A percentile compares a stretch with the other conserved stretches of the same genome.
Evolutionary conservation across 257 asterid species (phyloP).

Genomic region (Galeopsis tetrahit): DNA sequence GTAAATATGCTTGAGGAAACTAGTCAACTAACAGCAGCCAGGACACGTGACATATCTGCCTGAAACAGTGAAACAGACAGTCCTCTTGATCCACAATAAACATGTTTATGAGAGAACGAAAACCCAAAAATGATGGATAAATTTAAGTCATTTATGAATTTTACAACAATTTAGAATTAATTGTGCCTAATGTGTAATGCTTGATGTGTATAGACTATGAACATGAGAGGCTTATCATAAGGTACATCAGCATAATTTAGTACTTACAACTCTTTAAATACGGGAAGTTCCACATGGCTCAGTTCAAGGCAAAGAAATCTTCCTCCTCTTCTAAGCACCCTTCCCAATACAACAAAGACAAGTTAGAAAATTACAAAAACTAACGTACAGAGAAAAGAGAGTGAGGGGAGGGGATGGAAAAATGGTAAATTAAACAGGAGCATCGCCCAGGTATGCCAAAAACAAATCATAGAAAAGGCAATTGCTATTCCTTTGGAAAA

Average conservation of each 20-base stretch:
- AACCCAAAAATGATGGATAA: neutral
- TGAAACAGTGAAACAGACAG: neutral
- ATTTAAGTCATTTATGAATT: neutral
- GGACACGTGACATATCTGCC: neutral
- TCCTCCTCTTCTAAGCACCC: slow-evolving; percentile 96
- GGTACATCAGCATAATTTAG: slow-evolving; percentile 13
- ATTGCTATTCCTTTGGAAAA: neutral
- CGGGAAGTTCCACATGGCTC: slow-evolving; percentile 83
- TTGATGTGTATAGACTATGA: neutral
- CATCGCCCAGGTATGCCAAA: neutral
- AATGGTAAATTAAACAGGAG: neutral
- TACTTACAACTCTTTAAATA: slow-evolving; percentile 81
- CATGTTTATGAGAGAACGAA: neutral
- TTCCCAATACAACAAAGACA: slow-evolving; percentile 38
- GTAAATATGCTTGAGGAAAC: neutral
- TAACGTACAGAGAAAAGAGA: neutral
- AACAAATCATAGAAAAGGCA: slow-evolving; percentile 9
- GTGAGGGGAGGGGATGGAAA: neutral
- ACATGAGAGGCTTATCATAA: slow-evolving; percentile 14
- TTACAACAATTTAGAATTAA: slow-evolving; percentile 12
- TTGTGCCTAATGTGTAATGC: neutral
- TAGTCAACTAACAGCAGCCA: neutral
- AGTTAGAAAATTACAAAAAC: slow-evolving; percentile 15
- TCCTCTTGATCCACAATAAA: slow-evolving; percentile 15
- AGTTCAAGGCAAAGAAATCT: slow-evolving; percentile 96